Base-by-base conservation (phyloP, 78 protist species). In the Dictyostelium brefeldianum region DNA sequence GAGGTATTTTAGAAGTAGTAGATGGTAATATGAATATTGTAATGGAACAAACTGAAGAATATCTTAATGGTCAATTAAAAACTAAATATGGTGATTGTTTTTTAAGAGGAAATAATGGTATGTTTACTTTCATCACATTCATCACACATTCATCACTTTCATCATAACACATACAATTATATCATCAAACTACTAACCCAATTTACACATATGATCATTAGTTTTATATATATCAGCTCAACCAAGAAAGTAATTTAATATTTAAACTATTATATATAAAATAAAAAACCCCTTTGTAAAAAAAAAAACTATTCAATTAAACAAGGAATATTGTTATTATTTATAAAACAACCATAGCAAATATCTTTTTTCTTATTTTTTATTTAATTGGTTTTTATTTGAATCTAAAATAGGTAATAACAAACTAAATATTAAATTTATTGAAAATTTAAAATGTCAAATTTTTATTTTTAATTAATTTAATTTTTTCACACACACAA, bases 1-100 rank as follows among this genome's bases (percentile, higher is more conserved):
- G 97, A 78, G 99, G 99, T 95, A 90, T 98, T 27, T 89, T 98
- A 10, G 97, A 97, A 25, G 96, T 98, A 41, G 90, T 98, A 8
- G 99, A 98, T 57, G 99, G 99, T 51, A 96, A 83, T 95, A 97
- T 98, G 98, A 98, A 98, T 83, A 96, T 98, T 18, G 99, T 98
- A 12, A 89, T 98, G 95, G 99, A 98, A 83, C 98, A 98, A 80
- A 97, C 99, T 1, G 98, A 98, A 78, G 99, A 98, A 81, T 98
- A 85, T 74, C 85, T 95, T 17, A 96, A 97, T 54, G 99, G 98
- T 1, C 97, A 92, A 89, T 67, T 97, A 64, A 95, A 90, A 81
- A 92, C 91, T 50, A 92, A 92, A 73, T 97, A 96, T 50, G 99
- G 98, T 17, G 99, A 98, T 57, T 96, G 98, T 8, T 98, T 98